Evolutionary conservation across 495 filamentous ascomycete species (phyloP), one percentile per base, ranked within the genome.

Genomic region (Cercophora scortea): DNA sequence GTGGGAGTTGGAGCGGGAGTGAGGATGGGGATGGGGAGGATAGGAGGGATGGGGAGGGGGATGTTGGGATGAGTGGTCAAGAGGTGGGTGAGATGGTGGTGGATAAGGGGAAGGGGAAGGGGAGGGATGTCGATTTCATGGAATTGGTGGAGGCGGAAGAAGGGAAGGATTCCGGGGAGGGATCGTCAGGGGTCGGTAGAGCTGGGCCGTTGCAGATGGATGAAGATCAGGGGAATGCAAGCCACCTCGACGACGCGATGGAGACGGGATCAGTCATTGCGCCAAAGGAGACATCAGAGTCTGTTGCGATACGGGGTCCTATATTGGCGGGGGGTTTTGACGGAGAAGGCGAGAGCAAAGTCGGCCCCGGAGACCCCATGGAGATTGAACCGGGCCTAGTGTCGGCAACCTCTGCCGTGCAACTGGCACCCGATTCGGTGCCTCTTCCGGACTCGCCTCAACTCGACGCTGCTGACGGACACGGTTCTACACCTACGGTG

Each of bases 1-100:
- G 54, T 49, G 59, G 58, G 6, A 70, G 61, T 47, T 55, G 61
- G 49, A 55, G 53, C 47, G 63, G 59, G 48, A 41, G 63, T 57
- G 47, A 61, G 55, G 1, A 55, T 16, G 42, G 49, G 45, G 39
- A 52, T 18, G 50, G 45, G 25, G 12, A 12, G 4, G 47, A 47
- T 19, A 51, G 38, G 38, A 48, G 47, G 42, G 57, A 51, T 12
- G 48, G 33, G 4, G 53, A 15, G 25, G 40, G 47, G 32, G 54
- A 36, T 10, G 49, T 46, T 41, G 58, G 43, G 6, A 52, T 45
- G 15, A 49, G n/a, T 8, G 45, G 19, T 36, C 42, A 19, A 7
- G 16, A 16, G 34, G 33, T 41, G 17, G 11, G 17, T n/a, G n/a
- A n/a, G 34, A 47, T 15, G 32, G 19, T 13, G 33, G 33, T 5